These are phyloP conservation scores for Leccinum colubrinum DNA, from an alignment of 1,284 basidiomycete species.

Conservation along the genomic window DNA sequence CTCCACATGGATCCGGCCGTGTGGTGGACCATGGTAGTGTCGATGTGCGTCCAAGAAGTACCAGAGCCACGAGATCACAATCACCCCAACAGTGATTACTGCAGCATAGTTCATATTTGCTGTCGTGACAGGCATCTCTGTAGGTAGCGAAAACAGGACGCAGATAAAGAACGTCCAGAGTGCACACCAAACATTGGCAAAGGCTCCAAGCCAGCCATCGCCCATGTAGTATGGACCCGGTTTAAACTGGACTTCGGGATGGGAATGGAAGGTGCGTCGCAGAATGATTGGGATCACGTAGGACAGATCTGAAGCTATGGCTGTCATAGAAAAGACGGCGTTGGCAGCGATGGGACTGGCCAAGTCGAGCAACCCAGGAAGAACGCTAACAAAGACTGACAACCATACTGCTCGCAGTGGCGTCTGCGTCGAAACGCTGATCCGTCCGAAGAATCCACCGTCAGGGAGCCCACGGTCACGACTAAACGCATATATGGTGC, in stretches of 20 bases:
- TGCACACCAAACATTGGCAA: slow-evolving; percentile 67
- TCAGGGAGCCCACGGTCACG: slow-evolving; percentile 86
- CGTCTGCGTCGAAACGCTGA: slow-evolving; percentile 66
- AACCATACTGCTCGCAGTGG: slow-evolving; percentile 85
- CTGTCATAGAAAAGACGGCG: slow-evolving; percentile 81
- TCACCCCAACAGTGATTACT: slow-evolving; percentile 29
- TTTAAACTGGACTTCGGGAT: slow-evolving; percentile 83
- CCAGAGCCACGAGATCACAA: slow-evolving; percentile 29
- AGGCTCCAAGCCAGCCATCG: slow-evolving; percentile 62
- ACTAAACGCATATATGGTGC: slow-evolving; percentile 89
- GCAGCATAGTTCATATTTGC: slow-evolving; percentile 81
- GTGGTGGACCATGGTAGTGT: slow-evolving; percentile 32
- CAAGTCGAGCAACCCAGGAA: slow-evolving; percentile 77
- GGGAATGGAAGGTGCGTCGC: slow-evolving; percentile 70
- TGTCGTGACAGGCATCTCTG: slow-evolving; percentile 62
- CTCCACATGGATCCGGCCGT: not conserved
- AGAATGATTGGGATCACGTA: slow-evolving; percentile 76
- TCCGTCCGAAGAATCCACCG: slow-evolving; percentile 72
- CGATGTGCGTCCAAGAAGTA: slow-evolving; percentile 25
- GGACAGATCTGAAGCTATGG: slow-evolving; percentile 69
- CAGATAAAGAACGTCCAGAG: slow-evolving; percentile 68
- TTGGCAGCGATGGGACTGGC: slow-evolving; percentile 78
- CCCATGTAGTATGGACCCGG: slow-evolving; percentile 92
- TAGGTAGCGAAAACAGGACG: slow-evolving; percentile 75
- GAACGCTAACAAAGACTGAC: slow-evolving; percentile 63